Evolutionary conservation across 169 alveolate species (phyloP).

Genomic region (Plasmodium gonderi): DNA sequence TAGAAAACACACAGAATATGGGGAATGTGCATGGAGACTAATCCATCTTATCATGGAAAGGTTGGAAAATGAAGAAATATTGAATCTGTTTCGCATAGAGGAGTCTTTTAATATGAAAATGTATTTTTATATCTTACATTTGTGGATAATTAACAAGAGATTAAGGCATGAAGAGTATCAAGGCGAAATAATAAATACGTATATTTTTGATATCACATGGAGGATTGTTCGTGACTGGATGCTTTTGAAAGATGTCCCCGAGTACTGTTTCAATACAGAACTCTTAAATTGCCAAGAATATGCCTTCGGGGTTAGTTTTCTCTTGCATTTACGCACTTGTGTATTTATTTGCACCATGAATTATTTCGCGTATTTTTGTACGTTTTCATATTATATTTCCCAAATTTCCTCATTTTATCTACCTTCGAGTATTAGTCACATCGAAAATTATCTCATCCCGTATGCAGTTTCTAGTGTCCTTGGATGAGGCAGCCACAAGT

Average conservation of each 20-base stretch:
- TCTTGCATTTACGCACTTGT: neutral
- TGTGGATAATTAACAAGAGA: constrained; percentile 83
- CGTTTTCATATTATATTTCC: neutral
- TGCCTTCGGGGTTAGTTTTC: constrained; percentile 56
- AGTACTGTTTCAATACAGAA: constrained; percentile 57
- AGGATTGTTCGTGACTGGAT: constrained; percentile 82
- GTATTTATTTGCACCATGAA: too few relatives aligned
- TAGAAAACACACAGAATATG: constrained; percentile 73
- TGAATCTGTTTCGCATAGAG: constrained; percentile 77
- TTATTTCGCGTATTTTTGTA: neutral
- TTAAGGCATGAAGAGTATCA: constrained; percentile 79
- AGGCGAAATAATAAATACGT: constrained; percentile 81
- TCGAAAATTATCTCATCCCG: neutral
- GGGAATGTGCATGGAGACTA: constrained; percentile 83
- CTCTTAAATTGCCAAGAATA: constrained; percentile 72
- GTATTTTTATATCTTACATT: constrained; percentile 81
- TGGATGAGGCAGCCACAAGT: constrained; percentile 62
- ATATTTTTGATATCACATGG: constrained; percentile 77
- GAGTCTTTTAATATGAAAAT: constrained; percentile 82
- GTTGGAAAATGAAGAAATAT: constrained; percentile 81
- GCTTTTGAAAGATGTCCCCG: constrained; percentile 72
- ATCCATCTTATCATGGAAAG: constrained; percentile 82
- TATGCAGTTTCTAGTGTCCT: constrained; percentile 50
- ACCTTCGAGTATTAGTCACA: neutral
- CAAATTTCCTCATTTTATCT: neutral